These are phyloP conservation scores for Colletotrichum coccodes DNA, from an alignment of 2,329 filamentous ascomycete species.

Conservation along the genomic window DNA sequence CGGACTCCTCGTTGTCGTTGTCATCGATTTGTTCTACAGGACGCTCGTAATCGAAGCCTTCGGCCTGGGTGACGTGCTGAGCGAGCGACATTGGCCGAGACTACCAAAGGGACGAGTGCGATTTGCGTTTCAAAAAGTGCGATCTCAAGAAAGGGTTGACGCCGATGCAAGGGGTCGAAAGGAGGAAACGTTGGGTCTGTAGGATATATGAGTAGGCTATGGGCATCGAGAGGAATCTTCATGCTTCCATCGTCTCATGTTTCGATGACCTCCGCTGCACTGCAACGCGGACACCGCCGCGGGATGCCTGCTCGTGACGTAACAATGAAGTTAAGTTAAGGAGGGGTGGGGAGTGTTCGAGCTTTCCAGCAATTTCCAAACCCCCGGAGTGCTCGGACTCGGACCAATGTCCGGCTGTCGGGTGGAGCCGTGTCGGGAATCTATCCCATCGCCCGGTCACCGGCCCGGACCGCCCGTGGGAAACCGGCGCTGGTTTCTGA, in stretches of 20 bases:
- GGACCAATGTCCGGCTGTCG: slow-evolving; percentile 6
- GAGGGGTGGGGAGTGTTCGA: slow-evolving; percentile 15
- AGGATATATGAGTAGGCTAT: neutral
- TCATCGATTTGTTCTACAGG: slow-evolving; percentile 36
- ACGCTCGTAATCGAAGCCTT: slow-evolving; percentile 52
- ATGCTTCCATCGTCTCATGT: neutral
- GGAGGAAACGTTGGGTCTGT: neutral
- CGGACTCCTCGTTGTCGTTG: slow-evolving; percentile 34
- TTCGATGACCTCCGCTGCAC: neutral
- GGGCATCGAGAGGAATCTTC: neutral
- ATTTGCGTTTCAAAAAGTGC: neutral
- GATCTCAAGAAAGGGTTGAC: neutral
- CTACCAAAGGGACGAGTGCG: no score
- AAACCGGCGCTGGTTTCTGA: neutral
- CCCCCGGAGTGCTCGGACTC: slow-evolving; percentile 11
- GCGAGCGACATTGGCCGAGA: slow-evolving; percentile 50
- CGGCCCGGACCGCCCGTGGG: neutral
- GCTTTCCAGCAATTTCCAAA: slow-evolving; percentile 33
- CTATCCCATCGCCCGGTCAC: neutral
- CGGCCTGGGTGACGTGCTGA: slow-evolving; percentile 52
- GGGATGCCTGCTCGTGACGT: slow-evolving; percentile 29
- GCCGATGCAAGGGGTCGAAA: neutral
- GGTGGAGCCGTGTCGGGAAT: neutral
- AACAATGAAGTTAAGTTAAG: neutral
- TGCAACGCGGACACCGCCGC: slow-evolving; percentile 3